Percentiles rank a stretch among this genome's conserved stretches.
Conservation (phyloP, 768 basidiomycete genomes). For the Hebeloma cylindrosporum region DNA sequence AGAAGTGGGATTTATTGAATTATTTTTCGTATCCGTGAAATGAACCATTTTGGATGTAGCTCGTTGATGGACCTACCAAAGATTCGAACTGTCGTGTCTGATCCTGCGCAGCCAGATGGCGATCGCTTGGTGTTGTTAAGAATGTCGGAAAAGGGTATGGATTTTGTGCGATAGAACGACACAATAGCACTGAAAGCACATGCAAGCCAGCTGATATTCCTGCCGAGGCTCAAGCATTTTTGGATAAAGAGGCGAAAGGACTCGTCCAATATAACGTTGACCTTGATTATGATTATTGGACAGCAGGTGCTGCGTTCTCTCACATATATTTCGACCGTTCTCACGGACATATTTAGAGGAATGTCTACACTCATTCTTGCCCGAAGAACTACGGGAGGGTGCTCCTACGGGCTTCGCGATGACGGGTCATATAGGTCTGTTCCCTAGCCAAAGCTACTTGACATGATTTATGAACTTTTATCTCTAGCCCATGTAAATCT, state of each 20-base stretch:
- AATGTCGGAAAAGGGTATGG: constrained; percentile 58
- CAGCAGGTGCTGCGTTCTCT: constrained; percentile 52
- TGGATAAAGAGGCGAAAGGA: constrained; percentile 55
- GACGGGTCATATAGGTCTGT: constrained; percentile 87
- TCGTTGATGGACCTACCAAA: constrained; percentile 68
- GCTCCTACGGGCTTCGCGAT: constrained; percentile 86
- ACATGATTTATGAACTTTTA: background rate
- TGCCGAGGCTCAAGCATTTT: constrained; percentile 49
- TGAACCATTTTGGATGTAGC: constrained; percentile 34
- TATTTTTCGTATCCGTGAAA: constrained; percentile 2
- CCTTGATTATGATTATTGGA: constrained; percentile 88
- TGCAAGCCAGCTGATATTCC: constrained; percentile 71
- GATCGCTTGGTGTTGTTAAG: constrained; percentile 68
- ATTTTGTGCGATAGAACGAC: constrained; percentile 7
- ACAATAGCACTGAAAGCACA: constrained; percentile 18
- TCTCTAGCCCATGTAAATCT: constrained; percentile 86
- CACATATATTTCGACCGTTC: background rate
- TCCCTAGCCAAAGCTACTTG: background rate
- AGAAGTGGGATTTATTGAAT: constrained; percentile 45
- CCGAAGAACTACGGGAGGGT: constrained; percentile 71
- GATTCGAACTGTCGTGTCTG: constrained; percentile 55
- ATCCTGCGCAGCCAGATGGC: constrained; percentile 47
- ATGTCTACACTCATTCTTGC: constrained; percentile 78
- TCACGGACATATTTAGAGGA: constrained; percentile 56
- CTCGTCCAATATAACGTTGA: constrained; percentile 60